Evolutionary conservation across 2,329 filamentous ascomycete genomes (phyloP).

Genomic region (Epicoccum nigrum): DNA sequence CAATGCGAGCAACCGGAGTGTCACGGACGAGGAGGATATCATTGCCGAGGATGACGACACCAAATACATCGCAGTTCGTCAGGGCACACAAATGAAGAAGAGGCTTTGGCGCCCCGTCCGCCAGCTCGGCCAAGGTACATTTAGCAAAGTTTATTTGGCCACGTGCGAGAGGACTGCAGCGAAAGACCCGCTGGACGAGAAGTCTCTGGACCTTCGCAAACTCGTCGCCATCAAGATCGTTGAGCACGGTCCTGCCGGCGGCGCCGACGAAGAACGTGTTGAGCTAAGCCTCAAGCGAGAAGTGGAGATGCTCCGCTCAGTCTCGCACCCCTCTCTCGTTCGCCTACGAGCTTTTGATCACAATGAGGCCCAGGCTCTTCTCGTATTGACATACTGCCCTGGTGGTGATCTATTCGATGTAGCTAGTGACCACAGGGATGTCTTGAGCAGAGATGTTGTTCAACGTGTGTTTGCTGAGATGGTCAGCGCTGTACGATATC

Average conservation of each 20-base stretch:
- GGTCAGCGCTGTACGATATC: slow-evolving; percentile 81
- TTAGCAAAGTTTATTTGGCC: slow-evolving; percentile 91
- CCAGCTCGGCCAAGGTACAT: slow-evolving; percentile 87
- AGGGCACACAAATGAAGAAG: slow-evolving; percentile 69
- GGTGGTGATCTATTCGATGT: slow-evolving; percentile 96
- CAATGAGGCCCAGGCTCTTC: slow-evolving; percentile 78
- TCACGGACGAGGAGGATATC: slow-evolving; percentile 61
- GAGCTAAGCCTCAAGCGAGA: slow-evolving; percentile 94
- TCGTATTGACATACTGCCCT: slow-evolving; percentile 90
- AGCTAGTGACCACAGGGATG: slow-evolving; percentile 72
- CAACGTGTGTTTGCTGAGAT: slow-evolving; percentile 89
- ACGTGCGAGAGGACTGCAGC: slow-evolving; percentile 70
- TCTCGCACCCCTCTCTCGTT: slow-evolving; percentile 88
- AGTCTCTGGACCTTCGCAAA: slow-evolving; percentile 69
- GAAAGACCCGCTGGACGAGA: slow-evolving; percentile 53
- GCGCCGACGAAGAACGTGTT: slow-evolving; percentile 89
- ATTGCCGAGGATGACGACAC: slow-evolving; percentile 51
- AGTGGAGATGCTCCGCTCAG: slow-evolving; percentile 87
- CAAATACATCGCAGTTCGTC: slow-evolving; percentile 55
- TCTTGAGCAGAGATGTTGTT: slow-evolving; percentile 72
- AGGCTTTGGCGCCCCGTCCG: slow-evolving; percentile 83
- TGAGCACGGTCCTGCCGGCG: slow-evolving; percentile 91
- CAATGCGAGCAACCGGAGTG: slow-evolving; percentile 65
- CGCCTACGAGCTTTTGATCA: slow-evolving; percentile 91
- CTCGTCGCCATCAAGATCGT: slow-evolving; percentile 95